phyloP scores from a whole-genome alignment of 1,139 yeast genomes.

The Geotrichum bryndzae region DNA sequence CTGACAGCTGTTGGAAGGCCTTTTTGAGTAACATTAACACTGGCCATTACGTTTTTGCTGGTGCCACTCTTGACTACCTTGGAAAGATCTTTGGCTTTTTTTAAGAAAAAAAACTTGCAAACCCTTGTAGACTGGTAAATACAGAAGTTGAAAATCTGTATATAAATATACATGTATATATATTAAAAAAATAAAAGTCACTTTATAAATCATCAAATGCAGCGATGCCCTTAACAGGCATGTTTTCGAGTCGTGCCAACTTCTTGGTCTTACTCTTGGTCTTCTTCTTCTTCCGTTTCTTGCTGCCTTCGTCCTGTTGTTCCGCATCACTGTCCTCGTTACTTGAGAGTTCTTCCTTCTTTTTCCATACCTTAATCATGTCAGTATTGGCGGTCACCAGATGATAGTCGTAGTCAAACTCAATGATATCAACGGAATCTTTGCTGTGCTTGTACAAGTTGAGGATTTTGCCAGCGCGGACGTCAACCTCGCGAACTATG shows the following conservation, averaged over 20 bases:
- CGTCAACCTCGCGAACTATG: slow-evolving; percentile 60
- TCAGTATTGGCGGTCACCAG: slow-evolving; percentile 82
- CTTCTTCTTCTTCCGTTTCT: slow-evolving; percentile 30
- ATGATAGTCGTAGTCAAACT: slow-evolving; percentile 73
- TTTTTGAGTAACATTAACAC: slow-evolving; percentile 73
- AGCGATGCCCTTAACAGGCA: slow-evolving; percentile 11
- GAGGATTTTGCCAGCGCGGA: slow-evolving; percentile 55
- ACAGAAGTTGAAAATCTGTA: background rate
- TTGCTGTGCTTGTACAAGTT: slow-evolving; percentile 63
- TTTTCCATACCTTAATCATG: slow-evolving; percentile 63
- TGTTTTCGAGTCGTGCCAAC: slow-evolving; percentile 10
- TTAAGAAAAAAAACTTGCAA: background rate
- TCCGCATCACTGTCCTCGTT: slow-evolving; percentile 28
- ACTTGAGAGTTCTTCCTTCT: slow-evolving; percentile 19
- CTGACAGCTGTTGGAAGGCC: slow-evolving; percentile 74
- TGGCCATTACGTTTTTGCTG: slow-evolving; percentile 72
- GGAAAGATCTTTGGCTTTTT: slow-evolving; percentile 4
- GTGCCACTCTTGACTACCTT: slow-evolving; percentile 66
- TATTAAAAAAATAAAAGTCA: background rate
- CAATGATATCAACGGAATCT: slow-evolving; percentile 66
- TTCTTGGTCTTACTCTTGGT: slow-evolving; percentile 39
- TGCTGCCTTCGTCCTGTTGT: slow-evolving; percentile 25
- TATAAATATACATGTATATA: background rate
- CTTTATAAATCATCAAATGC: slow-evolving; percentile 17
- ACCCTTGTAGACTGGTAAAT: background rate